These are phyloP conservation scores for Solanum neorickii DNA, from an alignment of 257 asterid genomes.

Conservation along the genomic window DNA sequence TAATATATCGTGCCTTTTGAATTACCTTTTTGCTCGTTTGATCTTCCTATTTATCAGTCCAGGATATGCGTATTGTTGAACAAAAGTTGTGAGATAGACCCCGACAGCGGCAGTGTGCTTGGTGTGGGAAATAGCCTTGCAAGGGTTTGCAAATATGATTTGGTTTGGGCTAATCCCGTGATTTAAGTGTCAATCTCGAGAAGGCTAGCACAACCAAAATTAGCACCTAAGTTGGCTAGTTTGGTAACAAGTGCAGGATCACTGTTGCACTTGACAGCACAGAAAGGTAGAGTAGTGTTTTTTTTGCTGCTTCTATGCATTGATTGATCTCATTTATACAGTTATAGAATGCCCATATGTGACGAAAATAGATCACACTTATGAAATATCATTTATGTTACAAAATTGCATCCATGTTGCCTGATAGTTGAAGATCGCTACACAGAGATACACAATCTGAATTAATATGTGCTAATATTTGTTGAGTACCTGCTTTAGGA, in stretches of 20 bases:
- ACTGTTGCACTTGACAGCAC: not conserved
- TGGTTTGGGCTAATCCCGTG: not conserved
- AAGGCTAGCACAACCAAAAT: slow-evolving; percentile 1
- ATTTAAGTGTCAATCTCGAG: not conserved
- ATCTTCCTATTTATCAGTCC: not conserved
- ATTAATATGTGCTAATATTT: not conserved
- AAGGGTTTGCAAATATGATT: not conserved
- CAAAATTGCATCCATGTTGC: not conserved
- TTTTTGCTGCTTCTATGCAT: not conserved
- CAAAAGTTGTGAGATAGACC: slow-evolving; percentile 1
- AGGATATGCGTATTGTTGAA: not conserved
- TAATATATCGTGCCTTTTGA: not conserved
- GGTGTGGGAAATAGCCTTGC: not conserved
- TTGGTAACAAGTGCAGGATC: not conserved
- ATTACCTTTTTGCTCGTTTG: not conserved
- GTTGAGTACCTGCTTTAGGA: not conserved
- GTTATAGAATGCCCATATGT: not conserved
- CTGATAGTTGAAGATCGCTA: not conserved
- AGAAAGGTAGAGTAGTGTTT: not conserved
- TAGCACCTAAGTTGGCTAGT: not conserved
- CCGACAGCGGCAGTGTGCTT: not conserved
- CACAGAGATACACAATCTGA: not conserved
- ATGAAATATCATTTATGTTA: not conserved
- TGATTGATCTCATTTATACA: not conserved
- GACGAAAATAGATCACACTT: not conserved